Percentiles rank a stretch among this genome's conserved stretches.
Evolutionary conservation across 2,329 filamentous ascomycete species (phyloP).

Genomic region (Zymoseptoria ardabiliae): DNA sequence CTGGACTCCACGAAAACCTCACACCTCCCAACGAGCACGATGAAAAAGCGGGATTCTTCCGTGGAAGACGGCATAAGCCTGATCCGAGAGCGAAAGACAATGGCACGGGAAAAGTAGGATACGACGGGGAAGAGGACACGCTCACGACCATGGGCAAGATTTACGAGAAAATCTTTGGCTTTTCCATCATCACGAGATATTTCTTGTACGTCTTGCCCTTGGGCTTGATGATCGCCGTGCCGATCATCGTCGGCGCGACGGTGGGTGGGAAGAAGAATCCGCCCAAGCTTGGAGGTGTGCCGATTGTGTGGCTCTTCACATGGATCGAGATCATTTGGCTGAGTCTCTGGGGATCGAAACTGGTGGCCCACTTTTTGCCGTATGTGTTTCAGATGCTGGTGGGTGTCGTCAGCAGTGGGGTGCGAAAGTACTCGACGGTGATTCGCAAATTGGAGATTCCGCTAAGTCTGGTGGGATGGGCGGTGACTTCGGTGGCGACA

Average conservation of each 20-base stretch:
- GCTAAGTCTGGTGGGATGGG: slow-evolving; percentile 54
- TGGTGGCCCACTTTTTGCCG: slow-evolving; percentile 52
- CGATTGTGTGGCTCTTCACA: slow-evolving; percentile 54
- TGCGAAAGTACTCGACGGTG: slow-evolving; percentile 56
- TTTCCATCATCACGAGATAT: slow-evolving; percentile 57
- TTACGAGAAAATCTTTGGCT: slow-evolving; percentile 55
- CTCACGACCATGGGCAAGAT: slow-evolving; percentile 53
- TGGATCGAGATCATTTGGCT: slow-evolving; percentile 61
- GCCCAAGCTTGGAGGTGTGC: slow-evolving; percentile 48
- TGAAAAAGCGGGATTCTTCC: slow-evolving; percentile 34
- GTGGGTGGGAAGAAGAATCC: slow-evolving; percentile 30
- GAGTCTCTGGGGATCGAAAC: slow-evolving; percentile 55
- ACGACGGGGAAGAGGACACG: slow-evolving; percentile 46
- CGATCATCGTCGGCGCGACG: slow-evolving; percentile 56
- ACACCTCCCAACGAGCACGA: slow-evolving; percentile 26
- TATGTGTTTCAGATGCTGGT: slow-evolving; percentile 53
- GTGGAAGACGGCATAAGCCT: slow-evolving; percentile 28
- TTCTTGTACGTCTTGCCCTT: slow-evolving; percentile 56
- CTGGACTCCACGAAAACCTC: slow-evolving; percentile 26
- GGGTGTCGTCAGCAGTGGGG: slow-evolving; percentile 57
- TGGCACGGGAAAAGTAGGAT: slow-evolving; percentile 23
- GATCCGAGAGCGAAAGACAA: slow-evolving; percentile 23
- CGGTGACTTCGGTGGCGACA: slow-evolving; percentile 51
- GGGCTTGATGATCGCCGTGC: slow-evolving; percentile 51
- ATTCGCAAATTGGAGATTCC: slow-evolving; percentile 53